phyloP scores from a whole-genome alignment of 345 rosid genomes.

The Cardiospermum halicacabum region DNA sequence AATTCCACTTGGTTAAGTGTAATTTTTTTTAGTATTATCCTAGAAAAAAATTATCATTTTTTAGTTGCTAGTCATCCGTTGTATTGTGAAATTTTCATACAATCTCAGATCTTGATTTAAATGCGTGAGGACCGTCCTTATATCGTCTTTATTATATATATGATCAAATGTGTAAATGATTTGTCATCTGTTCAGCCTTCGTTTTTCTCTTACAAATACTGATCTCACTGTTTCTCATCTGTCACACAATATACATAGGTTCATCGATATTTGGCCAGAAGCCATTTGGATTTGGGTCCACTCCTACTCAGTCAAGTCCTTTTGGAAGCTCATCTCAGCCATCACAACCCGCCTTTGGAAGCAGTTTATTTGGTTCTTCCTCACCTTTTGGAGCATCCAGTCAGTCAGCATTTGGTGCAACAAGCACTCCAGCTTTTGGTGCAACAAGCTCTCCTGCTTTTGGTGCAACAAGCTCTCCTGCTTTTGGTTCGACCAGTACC shows the following conservation, averaged over 20 bases:
- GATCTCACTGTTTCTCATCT: not conserved
- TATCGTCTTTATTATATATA: not conserved
- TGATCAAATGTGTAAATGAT: not conserved
- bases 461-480: slow-evolving; percentile 40
- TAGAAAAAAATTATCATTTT: not conserved
- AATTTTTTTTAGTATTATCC: not conserved
- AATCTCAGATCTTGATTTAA: not conserved
- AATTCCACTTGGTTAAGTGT: not conserved
- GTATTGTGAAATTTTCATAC: not conserved
- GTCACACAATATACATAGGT: slow-evolving; percentile 31
- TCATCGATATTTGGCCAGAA: slow-evolving; percentile 73
- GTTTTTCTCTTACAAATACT: not conserved
- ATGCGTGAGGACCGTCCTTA: not conserved
- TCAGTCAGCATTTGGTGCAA: slow-evolving; percentile 55
- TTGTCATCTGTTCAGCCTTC: not conserved
- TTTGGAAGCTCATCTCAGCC: slow-evolving; percentile 63
- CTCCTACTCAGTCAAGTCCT: slow-evolving; percentile 49
- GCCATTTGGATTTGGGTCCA: slow-evolving; percentile 75
- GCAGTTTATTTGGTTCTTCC: slow-evolving; percentile 57
- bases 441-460: slow-evolving; percentile 36
- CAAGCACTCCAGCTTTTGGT: slow-evolving; percentile 54
- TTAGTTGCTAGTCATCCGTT: not conserved
- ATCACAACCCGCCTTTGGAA: slow-evolving; percentile 72
- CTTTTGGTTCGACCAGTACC: slow-evolving; percentile 43
- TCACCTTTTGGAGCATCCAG: slow-evolving; percentile 60